A percentile compares a stretch with the other conserved stretches of the same genome.
phyloP scores from a whole-genome alignment of 441 rosid genomes.

The Pelargonium fulgidum region DNA sequence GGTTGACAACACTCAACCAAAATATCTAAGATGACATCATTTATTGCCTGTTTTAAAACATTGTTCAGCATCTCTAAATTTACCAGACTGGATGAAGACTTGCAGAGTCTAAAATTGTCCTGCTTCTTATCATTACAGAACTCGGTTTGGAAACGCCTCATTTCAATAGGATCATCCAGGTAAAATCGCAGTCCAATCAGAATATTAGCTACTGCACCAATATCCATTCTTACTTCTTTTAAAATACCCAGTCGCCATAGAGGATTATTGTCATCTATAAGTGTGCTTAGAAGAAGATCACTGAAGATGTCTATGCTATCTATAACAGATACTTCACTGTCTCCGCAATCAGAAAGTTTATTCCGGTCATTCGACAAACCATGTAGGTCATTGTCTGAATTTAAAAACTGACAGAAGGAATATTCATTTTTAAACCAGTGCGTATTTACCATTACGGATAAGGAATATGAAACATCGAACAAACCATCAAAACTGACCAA shows the following conservation, averaged over 20 bases:
- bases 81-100: constrained; percentile 91
- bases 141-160: constrained; percentile 93
- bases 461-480: constrained; percentile 8
- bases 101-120: constrained; percentile 45
- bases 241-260: constrained; percentile 88
- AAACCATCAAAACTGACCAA: constrained; percentile 8
- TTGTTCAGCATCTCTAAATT: constrained; percentile 96
- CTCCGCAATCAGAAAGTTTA: constrained; percentile 89
- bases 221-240: constrained; percentile 92
- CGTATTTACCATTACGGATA: not conserved
- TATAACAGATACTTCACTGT: constrained; percentile 83
- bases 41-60: constrained; percentile 97
- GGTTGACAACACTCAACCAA: constrained; percentile 99
- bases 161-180: constrained; percentile 95
- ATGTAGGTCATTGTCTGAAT: constrained; percentile 92
- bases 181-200: constrained; percentile 90
- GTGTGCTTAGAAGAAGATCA: constrained; percentile 87
- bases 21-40: constrained; percentile 89
- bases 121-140: constrained; percentile 73
- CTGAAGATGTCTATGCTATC: constrained; percentile 92
- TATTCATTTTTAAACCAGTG: constrained; percentile 1
- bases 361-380: constrained; percentile 97
- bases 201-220: constrained; percentile 98
- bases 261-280: constrained; percentile 80
- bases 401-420: constrained; percentile 58